Conservation (phyloP, 1,284 basidiomycete species). For the Chiua sp. region DNA sequence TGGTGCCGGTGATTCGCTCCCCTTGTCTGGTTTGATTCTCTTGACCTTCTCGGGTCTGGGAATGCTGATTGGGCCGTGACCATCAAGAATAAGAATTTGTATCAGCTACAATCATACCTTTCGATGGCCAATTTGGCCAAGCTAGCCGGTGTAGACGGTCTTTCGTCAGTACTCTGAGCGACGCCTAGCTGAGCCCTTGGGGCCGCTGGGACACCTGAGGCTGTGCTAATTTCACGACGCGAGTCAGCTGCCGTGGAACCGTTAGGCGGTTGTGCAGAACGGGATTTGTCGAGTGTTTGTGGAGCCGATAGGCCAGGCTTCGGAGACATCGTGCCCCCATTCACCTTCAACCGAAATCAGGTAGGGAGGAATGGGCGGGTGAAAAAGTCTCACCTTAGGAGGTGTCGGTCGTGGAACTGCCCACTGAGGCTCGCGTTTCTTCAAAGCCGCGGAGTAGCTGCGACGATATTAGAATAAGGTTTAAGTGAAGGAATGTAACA, state of each 20-base stretch:
- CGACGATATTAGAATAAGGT: conserved; percentile 15
- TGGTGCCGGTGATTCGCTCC: conserved; percentile 48
- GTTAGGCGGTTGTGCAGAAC: conserved; percentile 41
- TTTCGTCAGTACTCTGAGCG: conserved; percentile 21
- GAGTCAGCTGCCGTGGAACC: conserved; percentile 37
- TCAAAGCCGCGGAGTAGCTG: conserved; percentile 74
- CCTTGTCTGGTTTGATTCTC: conserved; percentile 62
- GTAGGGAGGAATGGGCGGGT: conserved; percentile 21
- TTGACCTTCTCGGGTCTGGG: conserved; percentile 80
- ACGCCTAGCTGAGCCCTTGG: conserved; percentile 58
- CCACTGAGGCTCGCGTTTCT: conserved; percentile 71
- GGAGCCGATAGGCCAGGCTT: conserved; percentile 36
- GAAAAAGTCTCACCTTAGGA: conserved; percentile 17
- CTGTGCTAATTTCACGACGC: conserved; percentile 27
- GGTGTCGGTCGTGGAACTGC: conserved; percentile 44
- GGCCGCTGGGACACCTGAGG: conserved; percentile 54
- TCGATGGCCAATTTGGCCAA: conserved; percentile 66
- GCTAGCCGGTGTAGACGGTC: conserved; percentile 34
- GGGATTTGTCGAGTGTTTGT: conserved; percentile 46
- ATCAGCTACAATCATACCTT: conserved; percentile 51
- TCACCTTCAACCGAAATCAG: conserved; percentile 33
- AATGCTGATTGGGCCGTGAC: conserved; percentile 48
- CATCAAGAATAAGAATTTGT: conserved; percentile 4
- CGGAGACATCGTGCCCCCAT: conserved; percentile 42
- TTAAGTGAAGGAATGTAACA: neutral